These are phyloP conservation scores for Calonectria pteridis DNA, from an alignment of 2,329 filamentous ascomycete species.

Conservation along the genomic window DNA sequence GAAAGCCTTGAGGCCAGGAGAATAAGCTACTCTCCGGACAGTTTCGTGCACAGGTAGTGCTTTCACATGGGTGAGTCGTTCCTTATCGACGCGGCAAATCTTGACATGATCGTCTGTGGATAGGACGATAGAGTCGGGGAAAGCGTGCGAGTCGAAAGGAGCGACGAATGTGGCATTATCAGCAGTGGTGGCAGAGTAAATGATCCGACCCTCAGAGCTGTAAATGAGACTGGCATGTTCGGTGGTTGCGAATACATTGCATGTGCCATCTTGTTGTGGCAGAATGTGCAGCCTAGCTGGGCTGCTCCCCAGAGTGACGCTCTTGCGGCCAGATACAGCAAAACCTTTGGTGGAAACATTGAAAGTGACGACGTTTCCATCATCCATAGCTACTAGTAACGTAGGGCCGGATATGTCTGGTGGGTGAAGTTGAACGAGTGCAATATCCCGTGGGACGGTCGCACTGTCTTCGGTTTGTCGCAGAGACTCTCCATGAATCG, in stretches of 20 bases:
- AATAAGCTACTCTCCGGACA: slow-evolving; percentile 89
- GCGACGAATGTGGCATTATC: slow-evolving; percentile 87
- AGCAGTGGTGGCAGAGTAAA: slow-evolving; percentile 94
- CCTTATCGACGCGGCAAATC: slow-evolving; percentile 84
- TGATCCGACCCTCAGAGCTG: slow-evolving; percentile 84
- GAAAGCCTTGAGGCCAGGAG: slow-evolving; percentile 81
- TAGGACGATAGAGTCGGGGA: slow-evolving; percentile 83
- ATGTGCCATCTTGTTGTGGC: slow-evolving; percentile 74
- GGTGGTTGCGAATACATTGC: slow-evolving; percentile 91
- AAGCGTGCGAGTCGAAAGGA: slow-evolving; percentile 84
- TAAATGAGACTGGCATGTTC: slow-evolving; percentile 97
- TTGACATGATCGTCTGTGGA: slow-evolving; percentile 82
- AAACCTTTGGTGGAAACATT: slow-evolving; percentile 73
- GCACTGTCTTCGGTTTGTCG: slow-evolving; percentile 72
- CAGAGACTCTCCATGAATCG: slow-evolving; percentile 74
- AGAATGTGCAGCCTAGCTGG: slow-evolving; percentile 86
- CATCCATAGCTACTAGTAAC: slow-evolving; percentile 90
- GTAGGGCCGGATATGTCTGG: slow-evolving; percentile 71
- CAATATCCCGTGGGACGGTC: slow-evolving; percentile 85
- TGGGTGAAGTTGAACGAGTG: slow-evolving; percentile 82
- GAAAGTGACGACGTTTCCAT: slow-evolving; percentile 91
- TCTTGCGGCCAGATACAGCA: slow-evolving; percentile 79
- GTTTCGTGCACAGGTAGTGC: slow-evolving; percentile 84
- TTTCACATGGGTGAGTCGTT: slow-evolving; percentile 89
- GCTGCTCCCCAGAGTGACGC: slow-evolving; percentile 86